Evolutionary conservation across 768 basidiomycete genomes (phyloP).

Genomic region (Leccinum obscurum): DNA sequence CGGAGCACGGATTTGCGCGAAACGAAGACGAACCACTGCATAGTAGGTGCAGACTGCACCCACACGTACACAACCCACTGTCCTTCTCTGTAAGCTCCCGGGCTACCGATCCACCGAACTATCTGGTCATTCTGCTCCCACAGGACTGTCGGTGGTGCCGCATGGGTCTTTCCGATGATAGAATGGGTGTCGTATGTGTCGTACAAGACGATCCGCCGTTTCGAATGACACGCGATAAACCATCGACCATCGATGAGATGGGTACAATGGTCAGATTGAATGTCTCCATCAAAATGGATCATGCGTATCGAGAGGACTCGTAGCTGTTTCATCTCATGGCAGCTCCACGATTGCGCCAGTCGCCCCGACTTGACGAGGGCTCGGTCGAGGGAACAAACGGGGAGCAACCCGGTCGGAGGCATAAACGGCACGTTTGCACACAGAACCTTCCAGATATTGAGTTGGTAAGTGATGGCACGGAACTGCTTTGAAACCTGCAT

Average conservation of each 20-base stretch:
- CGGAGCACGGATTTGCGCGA: not conserved
- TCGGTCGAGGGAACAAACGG: no score
- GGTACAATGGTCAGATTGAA: not conserved
- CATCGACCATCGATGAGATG: not conserved
- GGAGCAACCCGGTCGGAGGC: no score
- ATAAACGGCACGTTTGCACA: no score
- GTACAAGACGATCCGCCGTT: no score
- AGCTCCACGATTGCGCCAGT: not conserved
- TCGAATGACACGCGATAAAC: not conserved
- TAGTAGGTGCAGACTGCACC: not conserved
- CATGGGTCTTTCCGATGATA: no score
- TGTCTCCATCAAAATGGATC: not conserved
- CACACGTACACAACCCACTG: not conserved
- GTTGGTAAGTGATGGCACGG: not conserved
- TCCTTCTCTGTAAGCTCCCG: not conserved
- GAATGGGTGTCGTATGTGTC: no score
- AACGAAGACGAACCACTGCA: not conserved
- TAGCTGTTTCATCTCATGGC: not conserved
- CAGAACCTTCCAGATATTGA: not conserved
- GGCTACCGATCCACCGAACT: not conserved
- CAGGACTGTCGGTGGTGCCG: not conserved
- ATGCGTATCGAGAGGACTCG: not conserved
- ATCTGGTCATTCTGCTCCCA: not conserved
- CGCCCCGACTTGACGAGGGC: no score
- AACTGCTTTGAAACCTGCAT: not conserved